Conservation (phyloP, 1,284 basidiomycete species). For the Apiotrichum laibachii region DNA sequence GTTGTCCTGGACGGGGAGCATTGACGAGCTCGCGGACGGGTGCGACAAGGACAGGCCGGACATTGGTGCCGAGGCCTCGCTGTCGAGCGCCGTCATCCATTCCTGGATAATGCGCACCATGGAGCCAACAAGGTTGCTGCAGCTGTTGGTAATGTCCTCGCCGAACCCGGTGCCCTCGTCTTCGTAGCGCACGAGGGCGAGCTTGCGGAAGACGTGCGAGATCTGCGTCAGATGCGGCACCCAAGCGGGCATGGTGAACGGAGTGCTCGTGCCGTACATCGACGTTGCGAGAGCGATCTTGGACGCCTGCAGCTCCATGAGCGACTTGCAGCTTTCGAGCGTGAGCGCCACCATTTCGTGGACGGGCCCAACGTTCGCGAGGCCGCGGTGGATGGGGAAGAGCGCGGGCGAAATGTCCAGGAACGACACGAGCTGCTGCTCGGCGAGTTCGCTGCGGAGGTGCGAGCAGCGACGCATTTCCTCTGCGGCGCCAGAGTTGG, state of each 20-base stretch:
- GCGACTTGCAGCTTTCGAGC: conserved; percentile 37
- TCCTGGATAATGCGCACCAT: conserved; percentile 36
- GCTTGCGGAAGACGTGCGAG: conserved; percentile 20
- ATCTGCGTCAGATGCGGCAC: conserved; percentile 26
- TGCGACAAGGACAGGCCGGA: background rate
- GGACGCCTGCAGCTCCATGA: conserved; percentile 42
- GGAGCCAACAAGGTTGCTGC: conserved; percentile 41
- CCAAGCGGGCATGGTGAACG: conserved; percentile 25
- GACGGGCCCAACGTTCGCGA: conserved; percentile 24
- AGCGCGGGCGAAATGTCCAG: conserved; percentile 26
- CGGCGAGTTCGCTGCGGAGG: conserved; percentile 31
- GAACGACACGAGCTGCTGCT: conserved; percentile 30
- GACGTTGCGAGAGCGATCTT: conserved; percentile 24
- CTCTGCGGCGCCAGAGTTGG: conserved; percentile 22
- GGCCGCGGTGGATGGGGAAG: conserved; percentile 11
- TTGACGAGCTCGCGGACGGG: background rate
- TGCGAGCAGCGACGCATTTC: conserved; percentile 34
- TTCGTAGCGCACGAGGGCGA: conserved; percentile 5
- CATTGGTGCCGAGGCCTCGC: conserved; percentile 3
- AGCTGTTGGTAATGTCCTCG: conserved; percentile 37
- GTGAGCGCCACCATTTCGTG: conserved; percentile 36
- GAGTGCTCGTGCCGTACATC: conserved; percentile 16
- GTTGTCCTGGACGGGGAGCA: background rate
- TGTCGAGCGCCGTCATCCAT: conserved; percentile 26
- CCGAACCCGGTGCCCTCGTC: conserved; percentile 16